Percentiles rank a stretch among this genome's conserved stretches.
Evolutionary conservation across 495 filamentous ascomycete genomes (phyloP).

Genomic region (Penicillium bovifimosum): DNA sequence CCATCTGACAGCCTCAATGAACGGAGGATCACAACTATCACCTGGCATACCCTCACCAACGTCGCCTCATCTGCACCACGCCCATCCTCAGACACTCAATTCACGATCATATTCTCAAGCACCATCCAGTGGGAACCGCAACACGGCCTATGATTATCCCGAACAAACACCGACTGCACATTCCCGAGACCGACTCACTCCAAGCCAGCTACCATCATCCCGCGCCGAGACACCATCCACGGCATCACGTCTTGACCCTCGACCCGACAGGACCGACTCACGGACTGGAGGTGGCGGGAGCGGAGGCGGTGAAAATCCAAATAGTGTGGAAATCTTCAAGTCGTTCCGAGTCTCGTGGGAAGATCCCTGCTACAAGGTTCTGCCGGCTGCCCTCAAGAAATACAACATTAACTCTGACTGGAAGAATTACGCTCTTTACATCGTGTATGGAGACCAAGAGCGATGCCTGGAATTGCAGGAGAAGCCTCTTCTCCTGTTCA

Average conservation of each 20-base stretch:
- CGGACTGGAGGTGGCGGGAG: constrained; percentile 31
- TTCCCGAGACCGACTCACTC: constrained; percentile 35
- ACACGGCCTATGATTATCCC: constrained; percentile 35
- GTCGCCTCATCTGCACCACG: constrained; percentile 57
- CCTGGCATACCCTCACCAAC: constrained; percentile 78
- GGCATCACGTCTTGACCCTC: constrained; percentile 11
- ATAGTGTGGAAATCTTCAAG: constrained; percentile 91
- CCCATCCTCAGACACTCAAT: constrained; percentile 42
- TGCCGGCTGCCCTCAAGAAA: constrained; percentile 91
- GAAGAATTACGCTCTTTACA: constrained; percentile 95
- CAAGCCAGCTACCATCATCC: constrained; percentile 35
- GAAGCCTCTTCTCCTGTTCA: constrained; percentile 91
- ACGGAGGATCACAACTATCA: constrained; percentile 62
- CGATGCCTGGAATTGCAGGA: constrained; percentile 87
- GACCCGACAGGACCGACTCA: constrained; percentile 43
- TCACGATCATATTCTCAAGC: constrained; percentile 45
- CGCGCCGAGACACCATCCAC: constrained; percentile 32
- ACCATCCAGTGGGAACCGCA: constrained; percentile 27
- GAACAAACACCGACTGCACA: constrained; percentile 33
- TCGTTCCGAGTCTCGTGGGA: constrained; percentile 96
- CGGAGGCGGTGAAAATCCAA: constrained; percentile 20
- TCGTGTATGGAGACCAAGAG: constrained; percentile 96
- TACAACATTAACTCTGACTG: constrained; percentile 98
- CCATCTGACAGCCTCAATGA: constrained; percentile 67
- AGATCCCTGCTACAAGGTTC: constrained; percentile 93